phyloP scores from a whole-genome alignment of 2,329 filamentous ascomycete genomes.

The Nemania sp. region DNA sequence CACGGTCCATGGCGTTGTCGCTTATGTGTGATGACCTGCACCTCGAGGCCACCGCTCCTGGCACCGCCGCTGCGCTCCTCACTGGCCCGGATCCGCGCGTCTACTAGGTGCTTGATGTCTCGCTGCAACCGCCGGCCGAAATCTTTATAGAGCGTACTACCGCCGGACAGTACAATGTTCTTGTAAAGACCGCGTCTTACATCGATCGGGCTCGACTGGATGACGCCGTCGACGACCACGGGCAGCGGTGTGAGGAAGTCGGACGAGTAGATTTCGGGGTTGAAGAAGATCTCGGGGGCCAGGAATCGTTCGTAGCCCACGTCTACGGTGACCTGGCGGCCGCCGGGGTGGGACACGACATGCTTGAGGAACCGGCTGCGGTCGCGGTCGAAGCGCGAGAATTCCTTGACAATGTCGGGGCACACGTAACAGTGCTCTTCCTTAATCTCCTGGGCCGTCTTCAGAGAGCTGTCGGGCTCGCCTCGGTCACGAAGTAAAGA shows the following conservation, averaged over 20 bases:
- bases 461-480: slow-evolving; percentile 93
- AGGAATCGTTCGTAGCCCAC: slow-evolving; percentile 98
- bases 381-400: slow-evolving; percentile 90
- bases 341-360: slow-evolving; percentile 81
- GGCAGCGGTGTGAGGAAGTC: slow-evolving; percentile 97
- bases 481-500: slow-evolving; percentile 93
- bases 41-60: slow-evolving; percentile 90
- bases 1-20: slow-evolving; percentile 95
- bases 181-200: slow-evolving; percentile 97
- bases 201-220: slow-evolving; percentile 96
- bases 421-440: slow-evolving; percentile 99
- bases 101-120: slow-evolving; percentile 95
- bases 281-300: slow-evolving; percentile 99
- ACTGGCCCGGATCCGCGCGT: slow-evolving; percentile 87
- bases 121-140: slow-evolving; percentile 94
- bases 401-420: slow-evolving; percentile 98
- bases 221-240: slow-evolving; percentile 91
- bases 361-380: slow-evolving; percentile 90
- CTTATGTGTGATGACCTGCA: slow-evolving; percentile 97
- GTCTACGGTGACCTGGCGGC: slow-evolving; percentile 82
- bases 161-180: slow-evolving; percentile 97
- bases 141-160: slow-evolving; percentile 97
- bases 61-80: slow-evolving; percentile 90
- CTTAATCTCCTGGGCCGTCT: slow-evolving; percentile 98
- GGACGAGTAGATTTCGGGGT: slow-evolving; percentile 98